Percentiles rank a stretch among this genome's conserved stretches.
Conservation (phyloP, 78 protist species). For the Dictyostelium intermedium region DNA sequence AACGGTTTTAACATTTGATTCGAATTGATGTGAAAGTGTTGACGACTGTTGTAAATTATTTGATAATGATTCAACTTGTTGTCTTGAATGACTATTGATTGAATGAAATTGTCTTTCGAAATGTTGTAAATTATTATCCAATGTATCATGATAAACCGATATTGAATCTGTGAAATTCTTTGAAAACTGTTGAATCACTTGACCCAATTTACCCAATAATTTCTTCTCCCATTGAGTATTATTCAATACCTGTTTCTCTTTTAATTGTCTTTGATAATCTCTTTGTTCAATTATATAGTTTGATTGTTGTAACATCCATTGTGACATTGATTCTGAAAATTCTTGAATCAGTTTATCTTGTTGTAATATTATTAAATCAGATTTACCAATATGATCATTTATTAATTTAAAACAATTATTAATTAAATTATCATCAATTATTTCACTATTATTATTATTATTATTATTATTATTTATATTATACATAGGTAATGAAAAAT, state of each 20-base stretch:
- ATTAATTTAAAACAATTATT: not conserved
- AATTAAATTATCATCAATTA: not conserved
- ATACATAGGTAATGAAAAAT: not conserved
- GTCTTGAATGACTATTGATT: not conserved
- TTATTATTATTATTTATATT: not conserved
- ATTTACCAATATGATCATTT: not conserved
- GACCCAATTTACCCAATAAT: not conserved
- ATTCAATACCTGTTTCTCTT: not conserved
- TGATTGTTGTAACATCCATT: not conserved
- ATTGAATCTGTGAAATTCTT: not conserved
- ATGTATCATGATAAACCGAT: not conserved
- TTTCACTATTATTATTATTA: not conserved
- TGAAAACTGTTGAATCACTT: not conserved
- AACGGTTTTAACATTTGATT: not conserved
- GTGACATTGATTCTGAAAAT: not conserved
- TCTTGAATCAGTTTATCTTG: not conserved
- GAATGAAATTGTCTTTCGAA: not conserved
- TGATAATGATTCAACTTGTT: not conserved
- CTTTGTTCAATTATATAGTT: not conserved
- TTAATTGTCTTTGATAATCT: not conserved
- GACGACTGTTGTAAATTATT: not conserved
- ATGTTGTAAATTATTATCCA: not conserved
- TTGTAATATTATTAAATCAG: not conserved
- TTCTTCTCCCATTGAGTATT: conserved; percentile 24
- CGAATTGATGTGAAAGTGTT: not conserved